Evolutionary conservation across 2,329 filamentous ascomycete species (phyloP).

Genomic region (Penicillium freii): DNA sequence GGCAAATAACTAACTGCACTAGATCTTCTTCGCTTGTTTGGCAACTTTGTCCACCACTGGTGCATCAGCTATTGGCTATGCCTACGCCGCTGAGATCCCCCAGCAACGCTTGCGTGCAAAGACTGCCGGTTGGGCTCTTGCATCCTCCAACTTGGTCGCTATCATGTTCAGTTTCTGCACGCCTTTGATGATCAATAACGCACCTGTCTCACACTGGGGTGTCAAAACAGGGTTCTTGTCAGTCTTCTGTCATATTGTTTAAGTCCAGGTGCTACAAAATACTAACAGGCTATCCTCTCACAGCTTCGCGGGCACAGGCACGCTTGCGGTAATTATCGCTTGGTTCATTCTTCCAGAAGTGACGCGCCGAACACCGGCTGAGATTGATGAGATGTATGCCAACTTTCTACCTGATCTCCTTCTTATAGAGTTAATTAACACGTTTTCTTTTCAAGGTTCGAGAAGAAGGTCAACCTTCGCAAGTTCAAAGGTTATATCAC

Average conservation of each 20-base stretch:
- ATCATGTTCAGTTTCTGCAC: conserved; percentile 50
- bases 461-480: conserved; percentile 38
- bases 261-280: background rate
- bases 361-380: conserved; percentile 47
- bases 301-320: conserved; percentile 38
- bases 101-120: conserved; percentile 43
- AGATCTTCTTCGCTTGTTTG: conserved; percentile 46
- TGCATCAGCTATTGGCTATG: conserved; percentile 45
- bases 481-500: conserved; percentile 40
- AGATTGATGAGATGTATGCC: conserved; percentile 49
- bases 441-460: conserved; percentile 24
- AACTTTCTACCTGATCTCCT: too few species aligned
- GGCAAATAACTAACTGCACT: background rate
- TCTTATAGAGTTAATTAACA: background rate
- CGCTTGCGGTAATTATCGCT: conserved; percentile 34
- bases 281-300: conserved; percentile 6
- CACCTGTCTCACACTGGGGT: conserved; percentile 38
- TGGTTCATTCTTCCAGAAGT: conserved; percentile 55
- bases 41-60: conserved; percentile 46
- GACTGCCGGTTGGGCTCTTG: conserved; percentile 43
- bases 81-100: conserved; percentile 45
- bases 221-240: conserved; percentile 49
- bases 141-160: conserved; percentile 41
- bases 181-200: conserved; percentile 49
- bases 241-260: conserved; percentile 9